A percentile compares a stretch with the other conserved stretches of the same genome.
phyloP scores from a whole-genome alignment of 2,329 filamentous ascomycete genomes.

The Zymoseptoria crescenta region DNA sequence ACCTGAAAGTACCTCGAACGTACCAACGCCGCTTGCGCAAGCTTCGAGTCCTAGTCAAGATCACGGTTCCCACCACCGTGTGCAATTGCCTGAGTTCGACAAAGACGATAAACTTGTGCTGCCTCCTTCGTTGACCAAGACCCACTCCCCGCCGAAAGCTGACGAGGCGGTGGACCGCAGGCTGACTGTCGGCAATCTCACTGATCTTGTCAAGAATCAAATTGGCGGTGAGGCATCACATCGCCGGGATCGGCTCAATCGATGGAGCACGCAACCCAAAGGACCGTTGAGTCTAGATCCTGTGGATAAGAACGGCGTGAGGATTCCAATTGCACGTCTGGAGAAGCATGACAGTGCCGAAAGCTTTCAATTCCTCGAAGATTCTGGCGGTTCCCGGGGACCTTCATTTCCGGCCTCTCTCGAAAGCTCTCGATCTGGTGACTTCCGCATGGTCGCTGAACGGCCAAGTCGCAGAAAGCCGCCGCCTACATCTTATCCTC shows the following conservation, averaged over 20 bases:
- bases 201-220: conserved; percentile 18
- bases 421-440: conserved; percentile 22
- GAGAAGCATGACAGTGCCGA: conserved; percentile 51
- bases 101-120: conserved; percentile 18
- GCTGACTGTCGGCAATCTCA: conserved; percentile 18
- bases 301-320: conserved; percentile 16
- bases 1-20: conserved; percentile 43
- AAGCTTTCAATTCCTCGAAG: conserved; percentile 57
- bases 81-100: conserved; percentile 29
- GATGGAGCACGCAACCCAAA: conserved; percentile 23
- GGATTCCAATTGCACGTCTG: conserved; percentile 30
- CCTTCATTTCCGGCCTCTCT: conserved; percentile 48
- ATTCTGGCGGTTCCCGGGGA: conserved; percentile 51
- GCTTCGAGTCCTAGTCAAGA: conserved; percentile 24
- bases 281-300: conserved; percentile 21
- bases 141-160: conserved; percentile 1
- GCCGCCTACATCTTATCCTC: conserved; percentile 2
- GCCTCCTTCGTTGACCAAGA: conserved; percentile 20
- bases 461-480: conserved; percentile 11
- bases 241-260: conserved; percentile 17
- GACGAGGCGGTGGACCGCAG: conserved; percentile 3
- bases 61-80: conserved; percentile 2
- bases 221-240: conserved; percentile 6
- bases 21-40: conserved; percentile 46
- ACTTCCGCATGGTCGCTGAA: conserved; percentile 17